Evolutionary conservation across 1,139 yeast genomes (phyloP), one percentile per base, ranked within the genome.

Genomic region (Geotrichum siamense): DNA sequence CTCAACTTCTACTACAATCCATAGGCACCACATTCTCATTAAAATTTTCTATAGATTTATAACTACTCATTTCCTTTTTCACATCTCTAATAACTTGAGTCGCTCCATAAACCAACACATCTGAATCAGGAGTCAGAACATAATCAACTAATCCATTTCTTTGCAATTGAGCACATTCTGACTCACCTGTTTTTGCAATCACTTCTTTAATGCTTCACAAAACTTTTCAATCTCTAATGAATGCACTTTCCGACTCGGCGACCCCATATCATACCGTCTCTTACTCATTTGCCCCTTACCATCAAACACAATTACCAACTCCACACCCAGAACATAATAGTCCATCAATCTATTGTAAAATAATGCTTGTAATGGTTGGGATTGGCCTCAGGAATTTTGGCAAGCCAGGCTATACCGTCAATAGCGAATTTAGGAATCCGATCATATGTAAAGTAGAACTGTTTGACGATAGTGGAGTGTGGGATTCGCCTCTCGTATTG

Each of bases 151-250:
- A 58, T 0, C 79, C 79, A 12, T 66, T 55, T 22, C 55, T 56
- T 57, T 82, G 85, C 22, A 86, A 60, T 53, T 72, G 61, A 0
- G 89, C 84, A 54, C 94, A 79, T 53, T 83, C 89, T 1, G 93
- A 89, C 56, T 86, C 96, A 0, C 83, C 96, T 0, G 81, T 87
- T 0, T 84, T 79, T 0, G 94, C 82, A 12, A 65, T 62, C 2
- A 75, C 55, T 39, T 62, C 68, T 0, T 68, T 57, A 5, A 79
- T 66, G 21, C 19, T 4, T 58, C 53, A 31, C 75, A 57, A 23
- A 67, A 48, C 6, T 51, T 39, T 39, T 63, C 65, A n/a, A 73
- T 43, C 22, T 40, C 34, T 5, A 22, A 39, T 32, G 45, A 41
- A 12, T 38, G 53, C 12, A 12, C 32, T 22, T 2, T 26, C 27